Base-by-base conservation (phyloP, 108 stramenopile genomes). In the Cylindrotheca fusiformis region DNA sequence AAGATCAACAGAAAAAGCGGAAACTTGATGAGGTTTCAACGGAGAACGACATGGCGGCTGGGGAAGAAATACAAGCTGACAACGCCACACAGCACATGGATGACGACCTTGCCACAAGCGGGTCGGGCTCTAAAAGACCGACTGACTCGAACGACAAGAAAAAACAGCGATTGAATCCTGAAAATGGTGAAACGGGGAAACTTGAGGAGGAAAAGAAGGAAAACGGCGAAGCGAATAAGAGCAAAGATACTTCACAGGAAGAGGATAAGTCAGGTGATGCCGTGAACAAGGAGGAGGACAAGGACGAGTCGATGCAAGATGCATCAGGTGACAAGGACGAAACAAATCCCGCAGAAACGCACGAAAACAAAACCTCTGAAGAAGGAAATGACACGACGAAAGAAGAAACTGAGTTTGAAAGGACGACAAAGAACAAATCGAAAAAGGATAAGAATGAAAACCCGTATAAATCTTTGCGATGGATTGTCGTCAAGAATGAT, bases 401-500 rank as follows among this genome's bases (percentile, higher is more conserved):
- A n/a, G 52, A 53, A 26, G 52, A 53, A 26, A 26, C 21, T 18
- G 22, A 53, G 52, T 18, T 17, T 1, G 52, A 53, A 1, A 22
- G n/a, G 26, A 18, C 27, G 25, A 17, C n/a, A 58, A 32, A 1
- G 21, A 44, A 52, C 1, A 24, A 45, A 25, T n/a, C 41, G 14
- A 56, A 55, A 25, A 30, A 52, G 22, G 2, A 20, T 48, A 32
- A 32, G 6, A 59, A 19, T 52, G 31, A 36, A 21, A 85, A 81
- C 57, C 69, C 75, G 44, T 93, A 93, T 68, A 75, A 86, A 32
- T 41, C 49, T 19, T 72, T 93, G 55, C 73, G 73, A 56, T 79
- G 74, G 27, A 71, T 68, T 27, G 94, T 97, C 29, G 85, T 93
- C 8, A 32, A 61, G 29, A 93, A 93, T 63, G 96, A 99, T 78